Conservation (phyloP, 1,284 basidiomycete species). For the Naganishia cerealis region DNA sequence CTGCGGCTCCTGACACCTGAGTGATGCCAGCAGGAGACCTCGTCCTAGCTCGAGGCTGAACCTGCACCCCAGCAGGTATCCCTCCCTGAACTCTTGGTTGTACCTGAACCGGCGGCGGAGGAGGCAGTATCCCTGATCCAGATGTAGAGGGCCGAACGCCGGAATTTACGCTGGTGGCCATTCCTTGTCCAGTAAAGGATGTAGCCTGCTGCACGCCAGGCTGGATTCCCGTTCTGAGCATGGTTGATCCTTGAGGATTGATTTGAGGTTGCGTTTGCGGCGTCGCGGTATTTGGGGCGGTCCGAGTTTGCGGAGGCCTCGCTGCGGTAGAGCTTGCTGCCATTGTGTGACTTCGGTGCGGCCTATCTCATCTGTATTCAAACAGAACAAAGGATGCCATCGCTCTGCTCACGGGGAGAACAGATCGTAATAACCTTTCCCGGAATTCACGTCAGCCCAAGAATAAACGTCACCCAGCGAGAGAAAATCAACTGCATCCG, state of each 20-base stretch:
- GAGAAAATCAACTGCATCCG: neutral
- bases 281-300: neutral
- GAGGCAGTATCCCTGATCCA: neutral
- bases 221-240: neutral
- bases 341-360: neutral
- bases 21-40: constrained; percentile 2
- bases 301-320: neutral
- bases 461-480: neutral
- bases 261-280: neutral
- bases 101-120: constrained; percentile 7
- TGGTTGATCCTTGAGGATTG: neutral
- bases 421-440: neutral
- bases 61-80: neutral
- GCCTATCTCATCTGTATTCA: neutral
- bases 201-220: neutral
- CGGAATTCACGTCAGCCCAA: neutral
- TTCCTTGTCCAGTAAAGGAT: neutral
- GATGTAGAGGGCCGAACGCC: neutral
- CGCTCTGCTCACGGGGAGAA: neutral
- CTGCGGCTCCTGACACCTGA: neutral
- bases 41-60: constrained; percentile 19
- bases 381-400: constrained; percentile 2
- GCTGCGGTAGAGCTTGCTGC: neutral
- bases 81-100: neutral
- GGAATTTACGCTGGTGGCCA: neutral